Conservation (phyloP, 345 rosid genomes). For the Raphanus sativus region DNA sequence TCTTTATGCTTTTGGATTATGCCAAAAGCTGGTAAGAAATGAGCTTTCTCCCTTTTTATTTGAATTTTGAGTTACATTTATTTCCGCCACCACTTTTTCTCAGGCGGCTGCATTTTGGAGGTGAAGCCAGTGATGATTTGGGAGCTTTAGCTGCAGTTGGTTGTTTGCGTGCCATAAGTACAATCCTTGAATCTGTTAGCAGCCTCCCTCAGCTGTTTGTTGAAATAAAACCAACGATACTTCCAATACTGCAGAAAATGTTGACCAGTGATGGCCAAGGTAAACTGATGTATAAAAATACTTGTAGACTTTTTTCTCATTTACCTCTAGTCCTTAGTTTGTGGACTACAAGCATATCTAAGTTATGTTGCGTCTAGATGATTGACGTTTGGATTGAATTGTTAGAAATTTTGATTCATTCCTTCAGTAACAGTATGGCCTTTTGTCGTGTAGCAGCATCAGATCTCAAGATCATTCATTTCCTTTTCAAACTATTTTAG, state of each 20-base stretch:
- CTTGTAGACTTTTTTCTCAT: not conserved
- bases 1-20: slow-evolving; percentile 87
- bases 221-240: slow-evolving; percentile 83
- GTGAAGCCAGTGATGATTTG: slow-evolving; percentile 78
- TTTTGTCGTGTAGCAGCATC: slow-evolving; percentile 24
- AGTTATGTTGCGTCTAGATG: not conserved
- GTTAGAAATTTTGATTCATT: not conserved
- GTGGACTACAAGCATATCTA: slow-evolving; percentile 11
- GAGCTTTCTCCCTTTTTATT: slow-evolving; percentile 11
- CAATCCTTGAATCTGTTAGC: slow-evolving; percentile 92
- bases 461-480: slow-evolving; percentile 1
- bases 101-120: slow-evolving; percentile 98
- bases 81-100: slow-evolving; percentile 6
- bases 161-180: slow-evolving; percentile 95
- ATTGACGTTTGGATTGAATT: not conserved
- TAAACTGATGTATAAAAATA: slow-evolving; percentile 24
- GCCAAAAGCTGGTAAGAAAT: slow-evolving; percentile 84
- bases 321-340: not conserved
- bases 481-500: slow-evolving; percentile 14
- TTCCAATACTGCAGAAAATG: slow-evolving; percentile 92
- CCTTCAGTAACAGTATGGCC: not conserved
- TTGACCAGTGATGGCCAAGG: slow-evolving; percentile 98
- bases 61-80: not conserved
- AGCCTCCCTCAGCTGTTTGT: slow-evolving; percentile 85
- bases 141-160: slow-evolving; percentile 98